Base-by-base conservation (phyloP, 805 yeast species). In the Candida boleticola region DNA sequence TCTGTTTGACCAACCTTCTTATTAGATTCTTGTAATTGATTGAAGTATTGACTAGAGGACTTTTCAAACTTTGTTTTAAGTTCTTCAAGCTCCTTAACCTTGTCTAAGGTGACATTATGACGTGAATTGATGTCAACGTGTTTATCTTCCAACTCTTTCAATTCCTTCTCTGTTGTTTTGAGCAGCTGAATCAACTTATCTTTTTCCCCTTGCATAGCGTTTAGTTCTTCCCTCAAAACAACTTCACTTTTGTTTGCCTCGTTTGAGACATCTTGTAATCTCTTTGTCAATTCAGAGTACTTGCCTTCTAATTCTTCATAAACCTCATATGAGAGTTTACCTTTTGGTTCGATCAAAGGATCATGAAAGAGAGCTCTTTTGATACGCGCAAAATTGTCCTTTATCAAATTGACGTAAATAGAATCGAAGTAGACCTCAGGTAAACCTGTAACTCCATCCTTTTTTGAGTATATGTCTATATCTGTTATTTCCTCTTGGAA, bases 391-490 rank as follows among this genome's bases (percentile, higher is more conserved):
- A 75, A 79, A 52, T 88, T 85, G 2, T 85, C 93, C 47, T 80
- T 81, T 33, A 93, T 65, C 39, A 89, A 64, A 3, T 66, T 67
- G 3, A 86, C 80, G 57, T 88, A 88, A 2, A 72, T 63, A 0
- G 76, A 57, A 44, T 82, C 83, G 55, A 93, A 84, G 53, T 76
- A 89, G 1, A 92, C 85, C 44, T 80, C 79, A 0, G 98, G 99
- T 32, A 92, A 73, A 1, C 99, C 99, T 1, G 95, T 81, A 13
- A 13, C 27, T 2, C 80, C 83, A 57, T 89, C 96, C 47, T 77
- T 74, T 3, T 71, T 69, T 2, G 82, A 77, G 14, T 71, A 66
- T 19, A 77, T 60, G 21, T 78, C 66, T 18, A 68, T 66, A 1
- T 73, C 73, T 5, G 21, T 17, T 16, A 31, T 14, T 3, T 71